A percentile compares a stretch with the other conserved stretches of the same genome.
These are phyloP conservation scores for Verticillium klebahnii DNA, from an alignment of 2,329 filamentous ascomycete species.

Conservation along the genomic window DNA sequence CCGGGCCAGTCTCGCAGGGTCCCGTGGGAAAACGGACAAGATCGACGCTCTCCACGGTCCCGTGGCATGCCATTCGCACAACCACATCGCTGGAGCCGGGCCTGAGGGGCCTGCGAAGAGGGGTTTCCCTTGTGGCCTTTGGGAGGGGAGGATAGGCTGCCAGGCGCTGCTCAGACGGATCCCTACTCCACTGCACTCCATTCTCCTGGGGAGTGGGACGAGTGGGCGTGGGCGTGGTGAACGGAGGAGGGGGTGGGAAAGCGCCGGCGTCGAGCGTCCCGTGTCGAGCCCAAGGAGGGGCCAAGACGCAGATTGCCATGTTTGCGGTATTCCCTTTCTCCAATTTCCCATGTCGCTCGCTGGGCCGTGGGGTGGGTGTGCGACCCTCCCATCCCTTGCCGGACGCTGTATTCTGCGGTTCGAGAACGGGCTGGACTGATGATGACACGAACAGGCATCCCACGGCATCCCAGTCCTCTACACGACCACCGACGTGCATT, in stretches of 20 bases:
- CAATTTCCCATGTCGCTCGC: neutral
- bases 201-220: neutral
- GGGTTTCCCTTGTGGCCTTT: neutral
- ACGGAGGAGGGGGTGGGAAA: neutral
- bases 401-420: neutral
- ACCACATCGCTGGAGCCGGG: neutral
- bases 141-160: neutral
- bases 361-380: neutral
- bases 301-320: neutral
- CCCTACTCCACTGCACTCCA: neutral
- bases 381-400: neutral
- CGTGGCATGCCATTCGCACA: neutral
- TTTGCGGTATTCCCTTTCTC: neutral
- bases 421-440: neutral
- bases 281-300: neutral
- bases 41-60: neutral
- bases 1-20: neutral
- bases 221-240: neutral
- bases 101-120: neutral
- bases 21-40: neutral
- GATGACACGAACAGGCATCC: neutral
- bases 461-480: too few relatives aligned
- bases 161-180: neutral
- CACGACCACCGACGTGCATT: too few relatives aligned
- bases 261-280: neutral